phyloP scores from a whole-genome alignment of 1,284 basidiomycete genomes.

The Inonotus obliquus region DNA sequence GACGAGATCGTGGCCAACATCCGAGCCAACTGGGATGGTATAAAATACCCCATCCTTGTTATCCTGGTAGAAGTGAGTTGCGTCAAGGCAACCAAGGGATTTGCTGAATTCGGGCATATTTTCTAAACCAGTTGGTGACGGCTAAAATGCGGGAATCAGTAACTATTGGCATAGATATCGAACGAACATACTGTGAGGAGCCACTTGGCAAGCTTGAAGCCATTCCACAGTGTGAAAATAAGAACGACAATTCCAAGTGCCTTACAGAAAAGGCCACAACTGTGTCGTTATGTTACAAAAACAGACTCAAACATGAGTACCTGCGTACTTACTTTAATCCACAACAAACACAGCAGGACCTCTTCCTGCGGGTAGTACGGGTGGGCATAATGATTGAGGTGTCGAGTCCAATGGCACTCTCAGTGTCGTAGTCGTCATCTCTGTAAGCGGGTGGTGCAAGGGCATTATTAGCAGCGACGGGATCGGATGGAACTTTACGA shows the following conservation, averaged over 20 bases:
- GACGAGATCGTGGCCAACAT: constrained; percentile 41
- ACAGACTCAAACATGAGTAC: neutral
- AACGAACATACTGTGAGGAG: constrained; percentile 37
- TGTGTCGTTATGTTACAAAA: constrained; percentile 23
- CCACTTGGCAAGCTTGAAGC: constrained; percentile 43
- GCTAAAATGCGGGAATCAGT: constrained; percentile 30
- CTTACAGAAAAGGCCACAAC: constrained; percentile 52
- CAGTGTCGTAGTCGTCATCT: constrained; percentile 14
- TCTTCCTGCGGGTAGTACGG: constrained; percentile 29
- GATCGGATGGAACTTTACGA: neutral
- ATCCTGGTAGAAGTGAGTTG: constrained; percentile 39
- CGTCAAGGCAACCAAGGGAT: constrained; percentile 45
- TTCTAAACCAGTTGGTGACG: constrained; percentile 45
- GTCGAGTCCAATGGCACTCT: constrained; percentile 15
- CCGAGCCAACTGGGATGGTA: constrained; percentile 34
- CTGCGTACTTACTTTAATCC: constrained; percentile 40
- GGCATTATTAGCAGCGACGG: constrained; percentile 1
- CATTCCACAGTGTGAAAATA: constrained; percentile 39
- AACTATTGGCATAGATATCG: neutral
- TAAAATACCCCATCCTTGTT: constrained; percentile 30
- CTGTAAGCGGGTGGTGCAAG: constrained; percentile 17
- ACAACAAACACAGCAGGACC: constrained; percentile 49
- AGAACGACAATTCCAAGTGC: constrained; percentile 45
- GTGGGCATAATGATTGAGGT: constrained; percentile 32
- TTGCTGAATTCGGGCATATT: constrained; percentile 49